These are phyloP conservation scores for Castanea crenata DNA, from an alignment of 306 rosid species.

Conservation along the genomic window DNA sequence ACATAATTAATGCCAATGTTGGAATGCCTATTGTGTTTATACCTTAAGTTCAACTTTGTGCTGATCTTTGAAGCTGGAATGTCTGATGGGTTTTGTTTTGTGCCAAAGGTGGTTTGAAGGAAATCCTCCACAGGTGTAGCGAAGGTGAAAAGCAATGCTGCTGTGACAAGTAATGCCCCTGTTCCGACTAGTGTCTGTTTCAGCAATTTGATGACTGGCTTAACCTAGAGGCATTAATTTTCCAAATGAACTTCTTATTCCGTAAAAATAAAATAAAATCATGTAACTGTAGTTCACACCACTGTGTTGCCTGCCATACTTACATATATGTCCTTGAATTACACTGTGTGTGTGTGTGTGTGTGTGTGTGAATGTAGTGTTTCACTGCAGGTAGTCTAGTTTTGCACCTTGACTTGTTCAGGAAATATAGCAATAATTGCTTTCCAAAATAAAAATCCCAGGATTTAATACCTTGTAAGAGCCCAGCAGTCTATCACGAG, in stretches of 20 bases:
- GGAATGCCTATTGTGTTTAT: conserved; percentile 25
- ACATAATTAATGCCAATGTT: background rate
- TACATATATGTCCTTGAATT: background rate
- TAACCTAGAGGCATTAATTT: conserved; percentile 58
- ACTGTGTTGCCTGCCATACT: background rate
- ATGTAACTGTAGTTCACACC: background rate
- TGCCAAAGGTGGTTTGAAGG: conserved; percentile 45
- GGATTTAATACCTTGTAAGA: conserved; percentile 79
- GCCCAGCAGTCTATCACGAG: conserved; percentile 93
- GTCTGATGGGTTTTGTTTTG: conserved; percentile 41
- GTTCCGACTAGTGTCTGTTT: conserved; percentile 95
- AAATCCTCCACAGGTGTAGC: conserved; percentile 83
- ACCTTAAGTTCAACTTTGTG: conserved; percentile 68
- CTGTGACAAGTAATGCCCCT: conserved; percentile 84
- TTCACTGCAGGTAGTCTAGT: conserved; percentile 17
- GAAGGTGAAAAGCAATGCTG: conserved; percentile 71
- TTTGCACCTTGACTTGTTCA: conserved; percentile 11
- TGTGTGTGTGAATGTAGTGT: background rate
- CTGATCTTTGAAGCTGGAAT: conserved; percentile 45
- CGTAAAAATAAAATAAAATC: background rate
- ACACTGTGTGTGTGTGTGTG: background rate
- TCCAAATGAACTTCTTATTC: conserved; percentile 2
- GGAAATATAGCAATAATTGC: background rate
- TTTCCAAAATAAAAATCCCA: conserved; percentile 15
- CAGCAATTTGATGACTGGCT: conserved; percentile 84